Percentiles rank a stretch among this genome's conserved stretches.
Evolutionary conservation across 1,284 basidiomycete genomes (phyloP).

Genomic region (Ustilago lituana): DNA sequence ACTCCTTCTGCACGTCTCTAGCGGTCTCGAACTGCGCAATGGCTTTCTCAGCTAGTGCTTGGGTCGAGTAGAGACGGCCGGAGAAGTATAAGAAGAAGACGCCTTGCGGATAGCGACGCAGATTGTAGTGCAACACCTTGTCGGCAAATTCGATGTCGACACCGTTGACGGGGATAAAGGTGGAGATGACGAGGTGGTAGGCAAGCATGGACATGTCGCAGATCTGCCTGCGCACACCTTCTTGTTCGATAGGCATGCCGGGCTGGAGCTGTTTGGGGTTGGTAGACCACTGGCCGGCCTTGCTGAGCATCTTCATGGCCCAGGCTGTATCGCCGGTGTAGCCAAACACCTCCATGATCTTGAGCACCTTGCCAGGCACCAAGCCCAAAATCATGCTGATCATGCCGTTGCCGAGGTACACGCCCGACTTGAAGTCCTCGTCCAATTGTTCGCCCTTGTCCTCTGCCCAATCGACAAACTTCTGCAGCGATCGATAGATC

Average conservation of each 20-base stretch:
- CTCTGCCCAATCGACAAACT: slow-evolving; percentile 65
- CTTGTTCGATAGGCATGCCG: slow-evolving; percentile 37
- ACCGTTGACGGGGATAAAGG: slow-evolving; percentile 64
- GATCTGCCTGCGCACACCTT: slow-evolving; percentile 54
- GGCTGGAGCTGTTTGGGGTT: slow-evolving; percentile 44
- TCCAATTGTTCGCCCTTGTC: slow-evolving; percentile 47
- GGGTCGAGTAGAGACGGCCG: slow-evolving; percentile 66
- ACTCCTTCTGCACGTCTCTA: slow-evolving; percentile 64
- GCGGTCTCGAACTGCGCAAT: slow-evolving; percentile 60
- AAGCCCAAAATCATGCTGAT: slow-evolving; percentile 66
- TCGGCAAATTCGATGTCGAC: slow-evolving; percentile 65
- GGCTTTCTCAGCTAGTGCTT: slow-evolving; percentile 57
- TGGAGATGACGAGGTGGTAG: slow-evolving; percentile 65
- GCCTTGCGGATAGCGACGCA: slow-evolving; percentile 61
- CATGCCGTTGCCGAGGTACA: slow-evolving; percentile 64
- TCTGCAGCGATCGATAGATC: slow-evolving; percentile 63
- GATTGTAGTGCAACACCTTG: slow-evolving; percentile 65
- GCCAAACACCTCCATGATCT: slow-evolving; percentile 67
- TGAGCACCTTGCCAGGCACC: slow-evolving; percentile 63
- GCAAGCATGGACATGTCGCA: slow-evolving; percentile 65
- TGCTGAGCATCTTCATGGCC: slow-evolving; percentile 58
- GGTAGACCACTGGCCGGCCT: slow-evolving; percentile 56
- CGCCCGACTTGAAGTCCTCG: slow-evolving; percentile 65
- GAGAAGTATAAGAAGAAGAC: slow-evolving; percentile 68
- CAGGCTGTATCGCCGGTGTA: slow-evolving; percentile 61